Evolutionary conservation across 768 basidiomycete species (phyloP), one percentile per base, ranked within the genome.

Genomic region (Suillus sp.): DNA sequence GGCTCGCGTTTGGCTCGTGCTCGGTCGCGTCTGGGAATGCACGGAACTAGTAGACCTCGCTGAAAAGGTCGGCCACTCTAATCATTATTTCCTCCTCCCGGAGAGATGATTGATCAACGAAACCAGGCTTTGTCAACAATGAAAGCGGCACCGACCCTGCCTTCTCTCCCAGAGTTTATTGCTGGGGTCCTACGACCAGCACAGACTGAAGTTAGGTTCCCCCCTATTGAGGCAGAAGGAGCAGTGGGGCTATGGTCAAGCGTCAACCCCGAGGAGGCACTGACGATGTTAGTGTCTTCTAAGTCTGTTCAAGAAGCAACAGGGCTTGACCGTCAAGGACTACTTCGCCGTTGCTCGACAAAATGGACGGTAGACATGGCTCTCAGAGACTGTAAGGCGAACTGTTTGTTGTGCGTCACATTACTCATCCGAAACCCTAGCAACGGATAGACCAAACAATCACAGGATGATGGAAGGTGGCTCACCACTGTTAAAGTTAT

Each of bases 321-420:
- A 22, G 86, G 87, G 27, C 74, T 91, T 64, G 88, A 92, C 68
- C 79, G 80, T 59, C 78, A 86, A 50, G 75, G 74, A 3, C 73
- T 95, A 43, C 65, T 83, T 42, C 82, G 81, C 43, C 81, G 85
- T 55, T 77, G 93, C 34, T 80, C 82, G 5, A 69, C 71, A 4
- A 77, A 78, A 32, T 97, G 95, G 95, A 86, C 89, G 5, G 84
- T 90, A 9, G 86, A 93, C 61, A 76, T 80, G 13, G 93, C 93
- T 32, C 76, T 95, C 47, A 84, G 80, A 69, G 87, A 92, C 63
- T 90, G 95, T 95, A 76, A 80, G 89, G 72, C 53, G 48, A 42
- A 55, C 53, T 40, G 61, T 59, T 47, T 62, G 43, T 34, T 48
- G 42, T 48, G 62, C 14, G 67, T 59, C 38, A 16, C 55, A 30